Base-by-base conservation (phyloP, 2,329 filamentous ascomycete genomes). In the Corynespora cassiicola region DNA sequence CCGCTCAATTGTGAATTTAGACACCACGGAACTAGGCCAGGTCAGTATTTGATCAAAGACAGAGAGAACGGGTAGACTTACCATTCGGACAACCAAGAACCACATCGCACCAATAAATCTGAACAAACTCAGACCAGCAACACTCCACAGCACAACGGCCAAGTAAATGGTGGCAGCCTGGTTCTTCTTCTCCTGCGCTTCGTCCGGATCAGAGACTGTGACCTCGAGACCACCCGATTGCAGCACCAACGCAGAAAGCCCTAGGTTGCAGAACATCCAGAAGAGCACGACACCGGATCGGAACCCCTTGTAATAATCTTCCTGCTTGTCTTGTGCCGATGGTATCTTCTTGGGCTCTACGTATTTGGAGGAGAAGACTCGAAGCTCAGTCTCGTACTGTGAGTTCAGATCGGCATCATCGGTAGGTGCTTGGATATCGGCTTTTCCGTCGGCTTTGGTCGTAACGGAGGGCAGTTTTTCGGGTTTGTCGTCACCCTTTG, bases 251-350 rank as follows among this genome's bases (percentile, higher is more conserved):
- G 92, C 92, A 1, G 83, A 84, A 5, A 99, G 82, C 1, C 83
- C 90, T 66, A 99, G 88, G 70, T 99, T 99, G 63, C 85, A 90
- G 58, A 97, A 89, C 79, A 99, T 96, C 94, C 94, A 99, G 52
- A 87, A 84, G 33, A 97, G 75, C 19, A 99, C 94, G 53, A 96
- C 91, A 18, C 89, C 83, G 14, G 88, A 95, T 47, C 94, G 84
- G 67, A 99, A 96, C 52, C 91, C 94, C 59, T 91, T 90, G 79
- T 99, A 99, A 73, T 97, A 99, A 68, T 99, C 94, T 75, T 96
- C 90, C 69, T 99, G 92, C 62, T 87, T 89, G 65, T 96, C 91
- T 27, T 73, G 64, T 8, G 79, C 70, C n/a, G 75, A 74, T 2
- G 81, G 79, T 0, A 75, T 58, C 58, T 82, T 84, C 69, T 86